Evolutionary conservation across 2,329 filamentous ascomycete species (phyloP), one percentile per base, ranked within the genome.

Genomic region (Bimuria novae-zelandiae): DNA sequence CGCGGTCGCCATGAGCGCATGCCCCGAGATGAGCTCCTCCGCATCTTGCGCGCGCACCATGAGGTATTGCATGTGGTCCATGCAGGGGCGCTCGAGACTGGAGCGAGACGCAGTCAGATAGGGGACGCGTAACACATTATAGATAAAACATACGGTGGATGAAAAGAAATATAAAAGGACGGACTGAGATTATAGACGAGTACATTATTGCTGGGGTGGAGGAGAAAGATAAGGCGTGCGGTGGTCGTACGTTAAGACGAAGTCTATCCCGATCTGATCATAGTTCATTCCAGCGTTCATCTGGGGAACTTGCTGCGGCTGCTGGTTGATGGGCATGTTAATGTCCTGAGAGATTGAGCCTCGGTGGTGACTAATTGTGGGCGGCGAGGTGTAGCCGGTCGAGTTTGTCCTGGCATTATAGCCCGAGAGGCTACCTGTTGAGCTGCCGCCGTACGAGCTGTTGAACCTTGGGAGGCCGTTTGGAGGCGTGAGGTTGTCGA

Each of bases 1-100:
- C 69, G 90, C 96, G 14, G 89, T 89, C 14, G 90, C 89, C 93
- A 97, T 97, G 61, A 97, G 80, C 4, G 90, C 92, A 73, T 99
- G 94, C 35, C 93, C 94, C 60, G 89, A 93, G 36, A 89, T 67
- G 32, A 54, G 61, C 59, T 88, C 87, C 48, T 76, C 75, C 52
- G 73, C 68, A 52, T 77, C 80, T 71, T 79, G 73, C 56, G 79
- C 81, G 54, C 80, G 76, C 52, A 81, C 86, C 62, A 92, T 79
- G 56, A 96, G 81, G 76, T 87, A 90, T 63, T 91, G 89, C 76
- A 93, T 83, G 75, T 96, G 92, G 64, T 92, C 86, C 84, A 96
- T 95, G 80, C 94, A 97, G 47, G 92, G 90, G 71, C 88, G 89
- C 79, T 97, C 92, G 74, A 96, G 89, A 89, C 88, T 82, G 72